Conservation (phyloP, 73 alveolate species). For the Stentor coeruleus region DNA sequence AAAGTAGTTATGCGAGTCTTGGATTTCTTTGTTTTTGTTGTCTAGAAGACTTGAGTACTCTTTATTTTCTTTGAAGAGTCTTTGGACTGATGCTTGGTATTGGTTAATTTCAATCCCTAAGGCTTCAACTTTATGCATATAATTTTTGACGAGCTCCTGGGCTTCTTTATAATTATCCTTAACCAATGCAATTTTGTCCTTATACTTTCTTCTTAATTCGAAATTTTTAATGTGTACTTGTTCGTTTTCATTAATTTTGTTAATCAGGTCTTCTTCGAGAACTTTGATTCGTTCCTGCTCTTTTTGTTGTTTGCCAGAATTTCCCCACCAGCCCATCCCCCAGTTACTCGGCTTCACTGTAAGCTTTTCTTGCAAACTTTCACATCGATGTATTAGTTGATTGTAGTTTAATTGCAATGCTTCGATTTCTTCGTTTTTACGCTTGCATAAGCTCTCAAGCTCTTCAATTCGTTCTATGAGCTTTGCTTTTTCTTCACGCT, state of each 20-base stretch:
- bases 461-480: background rate
- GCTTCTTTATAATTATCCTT: background rate
- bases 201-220: background rate
- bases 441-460: background rate
- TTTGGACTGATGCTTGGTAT: background rate
- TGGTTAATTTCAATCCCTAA: background rate
- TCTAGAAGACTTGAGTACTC: background rate
- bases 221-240: slow-evolving; percentile 19
- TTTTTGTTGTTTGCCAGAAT: background rate
- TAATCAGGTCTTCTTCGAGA: slow-evolving; percentile 2
- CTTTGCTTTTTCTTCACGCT: background rate
- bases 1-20: background rate
- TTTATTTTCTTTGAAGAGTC: background rate
- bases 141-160: background rate
- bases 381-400: slow-evolving; percentile 3
- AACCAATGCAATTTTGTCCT: background rate
- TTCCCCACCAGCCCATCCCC: background rate
- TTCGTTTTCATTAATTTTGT: slow-evolving; percentile 2
- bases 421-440: background rate
- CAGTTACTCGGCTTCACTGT: background rate
- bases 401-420: background rate
- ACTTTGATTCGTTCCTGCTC: background rate
- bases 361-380: background rate
- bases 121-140: background rate
- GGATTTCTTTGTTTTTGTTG: background rate